Conservation (phyloP, 306 rosid genomes). For the Ziziphus jujuba region DNA sequence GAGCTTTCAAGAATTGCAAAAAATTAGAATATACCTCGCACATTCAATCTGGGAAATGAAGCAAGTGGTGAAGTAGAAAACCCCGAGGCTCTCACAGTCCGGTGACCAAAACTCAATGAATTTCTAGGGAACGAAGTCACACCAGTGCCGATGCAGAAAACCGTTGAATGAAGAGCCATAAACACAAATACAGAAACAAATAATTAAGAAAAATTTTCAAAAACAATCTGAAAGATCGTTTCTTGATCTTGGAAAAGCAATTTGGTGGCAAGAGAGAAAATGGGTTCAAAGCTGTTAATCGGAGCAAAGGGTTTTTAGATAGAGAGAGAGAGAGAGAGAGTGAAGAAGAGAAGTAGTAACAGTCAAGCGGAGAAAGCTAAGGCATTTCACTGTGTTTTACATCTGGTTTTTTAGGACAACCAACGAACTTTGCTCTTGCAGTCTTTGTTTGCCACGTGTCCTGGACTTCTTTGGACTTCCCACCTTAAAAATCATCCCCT, state of each 20-base stretch:
- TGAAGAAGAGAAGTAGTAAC: not conserved
- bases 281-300: not conserved
- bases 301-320: not conserved
- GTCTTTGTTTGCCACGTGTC: not conserved
- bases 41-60: constrained; percentile 35
- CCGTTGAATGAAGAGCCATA: constrained; percentile 70
- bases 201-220: not conserved
- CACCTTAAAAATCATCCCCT: no score
- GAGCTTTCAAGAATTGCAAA: not conserved
- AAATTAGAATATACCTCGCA: constrained; percentile 18
- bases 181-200: constrained; percentile 19
- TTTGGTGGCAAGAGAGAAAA: not conserved
- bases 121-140: constrained; percentile 31
- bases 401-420: no score
- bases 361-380: constrained; percentile 6
- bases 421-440: not conserved
- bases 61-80: constrained; percentile 33
- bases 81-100: constrained; percentile 37
- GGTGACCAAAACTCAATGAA: constrained; percentile 38
- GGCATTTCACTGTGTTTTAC: no score
- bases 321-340: not conserved
- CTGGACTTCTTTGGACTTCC: no score
- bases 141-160: constrained; percentile 41
- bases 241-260: not conserved
- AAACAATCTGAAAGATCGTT: not conserved